phyloP scores from a whole-genome alignment of 768 basidiomycete species.

The Dacryopinax primogenitus region DNA sequence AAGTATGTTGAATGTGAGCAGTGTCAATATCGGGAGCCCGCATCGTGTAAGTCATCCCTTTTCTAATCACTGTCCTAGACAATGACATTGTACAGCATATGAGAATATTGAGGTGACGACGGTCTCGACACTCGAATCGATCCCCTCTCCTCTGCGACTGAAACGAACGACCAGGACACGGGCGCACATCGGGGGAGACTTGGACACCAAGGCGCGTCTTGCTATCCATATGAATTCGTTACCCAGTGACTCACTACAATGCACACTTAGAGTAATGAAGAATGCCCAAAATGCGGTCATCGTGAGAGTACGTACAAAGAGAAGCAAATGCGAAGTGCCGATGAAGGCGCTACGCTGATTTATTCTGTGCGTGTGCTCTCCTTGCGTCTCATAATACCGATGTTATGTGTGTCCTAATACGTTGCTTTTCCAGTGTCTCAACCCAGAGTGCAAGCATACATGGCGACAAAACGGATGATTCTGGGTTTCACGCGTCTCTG shows the following conservation, averaged over 20 bases:
- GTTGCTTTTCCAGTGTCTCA: not conserved
- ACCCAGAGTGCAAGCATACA: constrained; percentile 8
- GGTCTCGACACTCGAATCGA: constrained; percentile 83
- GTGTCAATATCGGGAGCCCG: constrained; percentile 75
- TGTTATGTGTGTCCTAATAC: not conserved
- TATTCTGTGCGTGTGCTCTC: constrained; percentile 56
- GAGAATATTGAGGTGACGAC: constrained; percentile 85
- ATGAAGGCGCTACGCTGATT: constrained; percentile 88
- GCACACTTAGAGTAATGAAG: constrained; percentile 79
- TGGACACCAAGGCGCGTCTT: constrained; percentile 49
- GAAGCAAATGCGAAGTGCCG: constrained; percentile 81
- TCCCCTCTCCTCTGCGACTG: constrained; percentile 76
- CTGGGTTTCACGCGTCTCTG: not conserved
- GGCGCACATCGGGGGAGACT: constrained; percentile 53
- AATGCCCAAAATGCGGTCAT: constrained; percentile 78
- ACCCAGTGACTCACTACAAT: not conserved
- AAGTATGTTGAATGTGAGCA: constrained; percentile 52
- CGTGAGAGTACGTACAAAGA: constrained; percentile 78
- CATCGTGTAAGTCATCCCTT: constrained; percentile 53
- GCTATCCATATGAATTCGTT: not conserved
- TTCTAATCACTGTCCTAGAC: too few relatives aligned
- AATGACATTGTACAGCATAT: constrained; percentile 51
- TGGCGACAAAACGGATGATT: constrained; percentile 7
- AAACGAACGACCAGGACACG: constrained; percentile 85
- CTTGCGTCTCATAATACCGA: not conserved